Conservation (phyloP, 352 stramenopile genomes). For the Pythium apleroticum region DNA sequence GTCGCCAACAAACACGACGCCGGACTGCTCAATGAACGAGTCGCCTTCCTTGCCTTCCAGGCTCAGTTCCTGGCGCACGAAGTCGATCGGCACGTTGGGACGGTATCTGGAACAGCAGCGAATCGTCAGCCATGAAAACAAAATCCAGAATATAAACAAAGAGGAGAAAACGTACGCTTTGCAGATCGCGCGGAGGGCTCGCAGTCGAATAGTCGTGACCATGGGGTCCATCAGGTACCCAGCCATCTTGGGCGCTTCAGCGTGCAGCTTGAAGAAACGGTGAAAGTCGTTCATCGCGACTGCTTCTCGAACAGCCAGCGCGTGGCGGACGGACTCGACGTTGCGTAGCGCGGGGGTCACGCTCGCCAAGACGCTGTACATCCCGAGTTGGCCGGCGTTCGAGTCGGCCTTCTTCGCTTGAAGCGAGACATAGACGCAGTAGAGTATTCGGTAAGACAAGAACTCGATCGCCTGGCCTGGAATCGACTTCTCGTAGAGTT, state of each 20-base stretch:
- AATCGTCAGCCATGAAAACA: no score
- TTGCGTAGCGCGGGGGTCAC: constrained; percentile 52
- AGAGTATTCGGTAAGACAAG: constrained; percentile 87
- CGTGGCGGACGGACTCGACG: constrained; percentile 62
- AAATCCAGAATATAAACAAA: no score
- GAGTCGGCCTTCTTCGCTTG: constrained; percentile 86
- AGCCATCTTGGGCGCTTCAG: constrained; percentile 87
- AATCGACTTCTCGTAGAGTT: constrained; percentile 84
- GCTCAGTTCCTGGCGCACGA: constrained; percentile 73
- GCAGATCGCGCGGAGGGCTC: constrained; percentile 82
- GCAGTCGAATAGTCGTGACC: constrained; percentile 77
- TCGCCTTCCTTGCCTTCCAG: constrained; percentile 70
- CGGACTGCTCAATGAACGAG: constrained; percentile 72
- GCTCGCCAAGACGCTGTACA: constrained; percentile 76
- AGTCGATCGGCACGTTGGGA: constrained; percentile 69
- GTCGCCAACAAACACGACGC: constrained; percentile 63
- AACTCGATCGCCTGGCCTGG: constrained; percentile 81
- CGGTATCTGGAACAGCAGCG: constrained; percentile 45
- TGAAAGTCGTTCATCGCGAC: constrained; percentile 87
- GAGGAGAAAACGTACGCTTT: constrained; percentile 74
- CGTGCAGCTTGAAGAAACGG: constrained; percentile 88
- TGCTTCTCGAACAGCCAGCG: constrained; percentile 75
- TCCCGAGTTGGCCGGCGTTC: constrained; percentile 82
- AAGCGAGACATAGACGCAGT: constrained; percentile 88
- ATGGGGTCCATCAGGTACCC: constrained; percentile 90